Conservation (phyloP, 2,329 filamentous ascomycete species). For the Penicillium sp. region DNA sequence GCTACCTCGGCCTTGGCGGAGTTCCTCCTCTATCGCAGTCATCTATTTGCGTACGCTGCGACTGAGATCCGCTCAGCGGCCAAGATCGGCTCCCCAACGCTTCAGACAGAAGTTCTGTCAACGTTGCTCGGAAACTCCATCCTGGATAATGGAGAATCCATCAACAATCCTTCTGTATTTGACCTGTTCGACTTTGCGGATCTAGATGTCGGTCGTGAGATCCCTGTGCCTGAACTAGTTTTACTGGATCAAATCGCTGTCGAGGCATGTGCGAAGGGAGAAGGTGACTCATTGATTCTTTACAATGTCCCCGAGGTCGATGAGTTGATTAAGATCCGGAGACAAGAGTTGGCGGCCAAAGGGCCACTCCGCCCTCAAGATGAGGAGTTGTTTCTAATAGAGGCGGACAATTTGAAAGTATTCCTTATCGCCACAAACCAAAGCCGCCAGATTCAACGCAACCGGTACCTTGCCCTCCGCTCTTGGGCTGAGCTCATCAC, state of each 20-base stretch:
- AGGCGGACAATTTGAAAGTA: slow-evolving; percentile 36
- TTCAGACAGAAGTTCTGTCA: slow-evolving; percentile 62
- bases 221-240: slow-evolving; percentile 51
- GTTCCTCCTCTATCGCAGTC: slow-evolving; percentile 71
- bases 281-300: slow-evolving; percentile 47
- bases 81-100: slow-evolving; percentile 63
- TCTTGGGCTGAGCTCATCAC: slow-evolving; percentile 82
- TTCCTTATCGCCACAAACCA: slow-evolving; percentile 43
- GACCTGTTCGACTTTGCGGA: slow-evolving; percentile 91
- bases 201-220: slow-evolving; percentile 49
- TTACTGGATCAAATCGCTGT: slow-evolving; percentile 66
- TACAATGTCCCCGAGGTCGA: slow-evolving; percentile 68
- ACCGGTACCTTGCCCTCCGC: slow-evolving; percentile 64
- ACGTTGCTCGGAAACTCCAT: slow-evolving; percentile 71
- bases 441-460: slow-evolving; percentile 33
- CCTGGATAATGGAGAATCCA: slow-evolving; percentile 59
- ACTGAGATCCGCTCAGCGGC: slow-evolving; percentile 77
- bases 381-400: slow-evolving; percentile 39
- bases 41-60: slow-evolving; percentile 77
- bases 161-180: slow-evolving; percentile 72
- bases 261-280: slow-evolving; percentile 58
- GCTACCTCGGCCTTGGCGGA: slow-evolving; percentile 67
- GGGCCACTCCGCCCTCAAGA: slow-evolving; percentile 46
- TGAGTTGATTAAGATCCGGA: slow-evolving; percentile 63
- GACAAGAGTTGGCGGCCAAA: slow-evolving; percentile 32